These are phyloP conservation scores for Stemphylium lycopersici DNA, from an alignment of 2,329 filamentous ascomycete genomes.

Conservation along the genomic window DNA sequence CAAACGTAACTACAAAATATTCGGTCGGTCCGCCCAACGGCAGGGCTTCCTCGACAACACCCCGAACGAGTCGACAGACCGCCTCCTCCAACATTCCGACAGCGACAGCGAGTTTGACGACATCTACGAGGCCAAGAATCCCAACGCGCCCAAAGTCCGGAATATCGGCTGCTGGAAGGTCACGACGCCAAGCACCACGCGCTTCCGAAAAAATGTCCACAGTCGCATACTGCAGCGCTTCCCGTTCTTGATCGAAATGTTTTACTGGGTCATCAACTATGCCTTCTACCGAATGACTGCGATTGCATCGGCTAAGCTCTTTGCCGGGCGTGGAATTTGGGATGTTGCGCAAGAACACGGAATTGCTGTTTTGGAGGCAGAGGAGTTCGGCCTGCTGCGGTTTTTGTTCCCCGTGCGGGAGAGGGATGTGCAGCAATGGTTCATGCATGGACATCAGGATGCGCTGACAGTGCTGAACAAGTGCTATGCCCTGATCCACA, in stretches of 20 bases:
- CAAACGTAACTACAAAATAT: conserved; percentile 53
- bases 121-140: conserved; percentile 47
- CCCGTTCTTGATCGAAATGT: conserved; percentile 75
- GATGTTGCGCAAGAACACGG: conserved; percentile 63
- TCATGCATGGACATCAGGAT: conserved; percentile 60
- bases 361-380: conserved; percentile 61
- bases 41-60: conserved; percentile 45
- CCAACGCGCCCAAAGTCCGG: conserved; percentile 55
- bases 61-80: conserved; percentile 48
- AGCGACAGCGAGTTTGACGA: conserved; percentile 48
- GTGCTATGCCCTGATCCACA: conserved; percentile 65
- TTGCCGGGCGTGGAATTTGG: conserved; percentile 61
- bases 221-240: conserved; percentile 70
- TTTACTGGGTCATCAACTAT: conserved; percentile 73
- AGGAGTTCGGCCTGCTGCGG: conserved; percentile 57
- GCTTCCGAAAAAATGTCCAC: conserved; percentile 66
- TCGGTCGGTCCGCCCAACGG: conserved; percentile 36
- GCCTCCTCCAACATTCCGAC: conserved; percentile 47
- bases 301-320: conserved; percentile 57
- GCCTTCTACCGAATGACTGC: conserved; percentile 68
- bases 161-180: conserved; percentile 59
- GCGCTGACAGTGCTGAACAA: conserved; percentile 64
- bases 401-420: conserved; percentile 62
- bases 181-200: conserved; percentile 64
- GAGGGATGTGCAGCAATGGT: conserved; percentile 62